Base-by-base conservation (phyloP, 2,329 filamentous ascomycete genomes). In the Cladophialophora bantiana region DNA sequence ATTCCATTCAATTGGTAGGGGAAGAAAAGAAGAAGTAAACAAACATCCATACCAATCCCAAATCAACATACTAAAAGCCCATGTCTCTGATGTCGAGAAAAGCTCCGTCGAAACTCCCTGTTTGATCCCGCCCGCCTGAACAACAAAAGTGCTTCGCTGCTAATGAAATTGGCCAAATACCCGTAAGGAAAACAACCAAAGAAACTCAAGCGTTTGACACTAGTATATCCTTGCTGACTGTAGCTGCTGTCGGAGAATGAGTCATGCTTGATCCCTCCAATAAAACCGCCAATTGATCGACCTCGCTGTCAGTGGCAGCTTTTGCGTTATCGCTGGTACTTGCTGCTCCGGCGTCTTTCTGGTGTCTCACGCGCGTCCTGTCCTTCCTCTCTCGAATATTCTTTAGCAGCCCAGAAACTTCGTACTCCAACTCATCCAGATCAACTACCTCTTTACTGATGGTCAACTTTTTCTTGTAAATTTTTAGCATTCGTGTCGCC, bases 401-500 rank as follows among this genome's bases (percentile, higher is more conserved):
- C 38, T 80, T 73, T 15, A 80, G 75, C 2, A 83, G 84, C 4
- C 81, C 75, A 35, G 81, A 81, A 12, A 89, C 78, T 73, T 89
- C 87, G 26, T 81, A 79, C 70, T 89, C 85, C 1, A 89, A 77
- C 62, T 88, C 86, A 59, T 80, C 79, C 1, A 81, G 77, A 48
- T 85, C 81, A 32, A 87, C 75, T 10, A 75, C 77, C 26, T 86
- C 83, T 0, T 75, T 79, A 31, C 63, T 69, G 18, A 53, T 42
- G 34, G 80, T 81, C 5, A 79, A 79, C 18, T 86, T 86, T 74
- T 87, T 88, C 18, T 86, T 81, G 72, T 88, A 89, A 0, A 83
- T 82, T 54, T 83, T 82, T 3, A 89, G 77, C 6, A 83, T 85
- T 42, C 85, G 83, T 73, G 84, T 85, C 1, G 88, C 77, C 64